A percentile compares a stretch with the other conserved stretches of the same genome.
These are phyloP conservation scores for Zelopaecilomyces penicillatus DNA, from an alignment of 2,329 filamentous ascomycete species.

Conservation along the genomic window DNA sequence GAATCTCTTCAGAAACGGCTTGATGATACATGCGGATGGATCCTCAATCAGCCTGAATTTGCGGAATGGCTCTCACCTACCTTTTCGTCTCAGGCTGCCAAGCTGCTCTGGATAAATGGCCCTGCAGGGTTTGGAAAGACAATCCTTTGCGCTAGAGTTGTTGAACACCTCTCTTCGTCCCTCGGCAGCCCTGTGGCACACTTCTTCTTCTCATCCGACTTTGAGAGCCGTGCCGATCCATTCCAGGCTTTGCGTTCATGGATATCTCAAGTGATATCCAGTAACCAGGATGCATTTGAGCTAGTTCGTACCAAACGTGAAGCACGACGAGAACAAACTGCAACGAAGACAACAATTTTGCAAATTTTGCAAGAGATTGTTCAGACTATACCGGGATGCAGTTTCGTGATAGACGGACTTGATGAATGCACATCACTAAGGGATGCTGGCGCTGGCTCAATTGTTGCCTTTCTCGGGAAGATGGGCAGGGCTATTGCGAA, in stretches of 20 bases:
- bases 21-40: slow-evolving; percentile 20
- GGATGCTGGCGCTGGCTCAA: neutral
- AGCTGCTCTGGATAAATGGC: slow-evolving; percentile 24
- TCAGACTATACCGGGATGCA: slow-evolving; percentile 9
- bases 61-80: slow-evolving; percentile 14
- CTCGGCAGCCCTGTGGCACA: slow-evolving; percentile 10
- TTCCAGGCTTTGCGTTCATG: slow-evolving; percentile 21
- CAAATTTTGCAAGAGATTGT: slow-evolving; percentile 13
- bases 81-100: neutral
- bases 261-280: slow-evolving; percentile 16
- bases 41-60: slow-evolving; percentile 12
- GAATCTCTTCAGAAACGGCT: slow-evolving; percentile 13
- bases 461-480: slow-evolving; percentile 13
- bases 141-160: slow-evolving; percentile 20
- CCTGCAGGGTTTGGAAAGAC: slow-evolving; percentile 25
- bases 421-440: slow-evolving; percentile 22
- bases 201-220: slow-evolving; percentile 26
- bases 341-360: slow-evolving; percentile 12
- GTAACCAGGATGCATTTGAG: slow-evolving; percentile 9
- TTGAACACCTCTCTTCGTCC: slow-evolving; percentile 12
- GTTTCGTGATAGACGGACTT: slow-evolving; percentile 23
- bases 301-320: slow-evolving; percentile 3
- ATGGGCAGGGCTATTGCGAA: slow-evolving; percentile 5
- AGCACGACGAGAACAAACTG: neutral
- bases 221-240: slow-evolving; percentile 16